Conservation (phyloP, 345 rosid species). For the Chamaenerion angustifolium region DNA sequence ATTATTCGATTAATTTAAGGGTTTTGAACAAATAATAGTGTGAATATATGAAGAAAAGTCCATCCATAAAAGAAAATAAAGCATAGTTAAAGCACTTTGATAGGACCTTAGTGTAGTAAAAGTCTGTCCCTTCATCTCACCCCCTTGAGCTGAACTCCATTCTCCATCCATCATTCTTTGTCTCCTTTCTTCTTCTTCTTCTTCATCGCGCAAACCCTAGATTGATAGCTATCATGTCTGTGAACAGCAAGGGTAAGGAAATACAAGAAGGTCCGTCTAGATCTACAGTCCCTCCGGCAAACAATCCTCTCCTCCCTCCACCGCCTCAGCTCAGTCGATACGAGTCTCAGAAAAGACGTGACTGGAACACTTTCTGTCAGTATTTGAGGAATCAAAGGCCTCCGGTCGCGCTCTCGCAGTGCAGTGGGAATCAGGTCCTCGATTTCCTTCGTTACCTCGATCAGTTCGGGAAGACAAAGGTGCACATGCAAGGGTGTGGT, state of each 20-base stretch:
- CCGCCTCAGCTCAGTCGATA: slow-evolving; percentile 27
- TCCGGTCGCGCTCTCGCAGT: slow-evolving; percentile 23
- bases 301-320: slow-evolving; percentile 1
- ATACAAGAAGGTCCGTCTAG: slow-evolving; percentile 23
- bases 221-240: slow-evolving; percentile 7
- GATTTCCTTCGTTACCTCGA: slow-evolving; percentile 34
- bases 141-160: slow-evolving; percentile 3
- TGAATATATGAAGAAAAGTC: background rate
- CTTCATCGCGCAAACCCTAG: background rate
- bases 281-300: slow-evolving; percentile 7
- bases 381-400: slow-evolving; percentile 29
- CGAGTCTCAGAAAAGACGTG: slow-evolving; percentile 30
- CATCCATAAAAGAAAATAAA: background rate
- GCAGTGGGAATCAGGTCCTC: slow-evolving; percentile 21
- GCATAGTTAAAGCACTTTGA: slow-evolving; percentile 9
- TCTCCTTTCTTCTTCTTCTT: background rate
- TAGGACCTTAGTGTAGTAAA: slow-evolving; percentile 5
- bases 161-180: background rate
- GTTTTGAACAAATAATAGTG: background rate
- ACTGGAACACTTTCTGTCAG: slow-evolving; percentile 32
- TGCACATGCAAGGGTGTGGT: slow-evolving; percentile 25
- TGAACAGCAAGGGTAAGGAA: slow-evolving; percentile 15
- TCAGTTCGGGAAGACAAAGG: slow-evolving; percentile 32
- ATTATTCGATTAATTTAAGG: background rate
- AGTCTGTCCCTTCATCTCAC: slow-evolving; percentile 6